Conservation (phyloP, 768 basidiomycete species). For the Imleria badia region DNA sequence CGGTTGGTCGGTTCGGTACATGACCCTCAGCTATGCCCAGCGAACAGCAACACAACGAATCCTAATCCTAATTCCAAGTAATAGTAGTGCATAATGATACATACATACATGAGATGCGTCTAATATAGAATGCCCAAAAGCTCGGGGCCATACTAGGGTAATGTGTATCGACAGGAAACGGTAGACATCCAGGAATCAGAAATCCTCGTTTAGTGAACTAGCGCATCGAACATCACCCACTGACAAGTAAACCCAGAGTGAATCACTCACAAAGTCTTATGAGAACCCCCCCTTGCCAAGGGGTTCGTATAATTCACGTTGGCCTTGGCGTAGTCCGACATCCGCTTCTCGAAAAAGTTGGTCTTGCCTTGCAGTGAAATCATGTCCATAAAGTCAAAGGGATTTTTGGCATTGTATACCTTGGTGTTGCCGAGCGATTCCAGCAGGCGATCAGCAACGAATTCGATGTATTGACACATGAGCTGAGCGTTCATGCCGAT, state of each 20-base stretch:
- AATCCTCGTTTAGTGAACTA: constrained; percentile 21
- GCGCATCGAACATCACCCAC: neutral
- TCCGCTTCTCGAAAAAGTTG: constrained; percentile 94
- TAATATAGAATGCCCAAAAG: neutral
- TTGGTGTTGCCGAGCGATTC: constrained; percentile 83
- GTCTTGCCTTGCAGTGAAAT: constrained; percentile 94
- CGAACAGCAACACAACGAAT: too few species aligned
- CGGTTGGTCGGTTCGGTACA: too few species aligned
- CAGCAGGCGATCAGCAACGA: constrained; percentile 86
- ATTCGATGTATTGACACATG: constrained; percentile 90
- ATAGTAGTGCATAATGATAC: neutral
- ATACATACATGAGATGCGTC: too few species aligned
- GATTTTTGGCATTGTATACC: constrained; percentile 70
- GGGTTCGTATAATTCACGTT: constrained; percentile 40
- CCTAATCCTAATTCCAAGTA: too few species aligned
- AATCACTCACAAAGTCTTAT: constrained; percentile 37
- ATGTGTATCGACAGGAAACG: neutral
- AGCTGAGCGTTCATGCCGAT: constrained; percentile 89
- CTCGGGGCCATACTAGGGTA: neutral
- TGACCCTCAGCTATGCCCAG: too few species aligned
- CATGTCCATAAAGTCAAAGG: constrained; percentile 93
- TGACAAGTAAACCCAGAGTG: too few species aligned
- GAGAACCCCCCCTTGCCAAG: neutral
- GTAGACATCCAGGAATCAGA: constrained; percentile 4
- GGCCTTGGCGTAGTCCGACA: constrained; percentile 75